Evolutionary conservation across 208 protist species (phyloP).

Genomic region (Trypanosoma boissoni): DNA sequence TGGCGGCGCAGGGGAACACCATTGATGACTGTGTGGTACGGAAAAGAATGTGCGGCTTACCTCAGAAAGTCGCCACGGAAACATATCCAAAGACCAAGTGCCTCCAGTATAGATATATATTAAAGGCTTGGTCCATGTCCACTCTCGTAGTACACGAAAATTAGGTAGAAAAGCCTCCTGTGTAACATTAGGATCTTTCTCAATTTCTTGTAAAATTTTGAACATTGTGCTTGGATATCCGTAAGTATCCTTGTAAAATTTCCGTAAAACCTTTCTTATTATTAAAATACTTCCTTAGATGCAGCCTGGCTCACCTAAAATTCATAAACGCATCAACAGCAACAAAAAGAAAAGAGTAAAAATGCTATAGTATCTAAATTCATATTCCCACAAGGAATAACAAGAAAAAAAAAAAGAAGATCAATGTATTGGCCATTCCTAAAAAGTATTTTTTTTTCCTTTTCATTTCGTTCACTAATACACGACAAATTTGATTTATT

Average conservation of each 20-base stretch:
- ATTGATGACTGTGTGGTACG: background rate
- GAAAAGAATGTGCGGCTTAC: conserved; percentile 28
- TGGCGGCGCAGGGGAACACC: background rate
- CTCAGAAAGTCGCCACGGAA: conserved; percentile 39
- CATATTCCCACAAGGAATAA: too few relatives aligned
- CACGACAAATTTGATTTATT: too few relatives aligned
- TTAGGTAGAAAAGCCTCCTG: conserved; percentile 15
- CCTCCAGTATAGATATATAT: conserved; percentile 27
- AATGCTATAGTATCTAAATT: too few relatives aligned
- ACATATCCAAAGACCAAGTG: conserved; percentile 35
- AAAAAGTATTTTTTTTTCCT: too few relatives aligned
- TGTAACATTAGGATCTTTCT: conserved; percentile 15
- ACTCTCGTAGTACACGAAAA: conserved; percentile 10
- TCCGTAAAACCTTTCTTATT: background rate
- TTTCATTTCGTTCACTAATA: too few relatives aligned
- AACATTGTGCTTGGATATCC: conserved; percentile 3
- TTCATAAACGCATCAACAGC: too few relatives aligned
- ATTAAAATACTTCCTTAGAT: background rate
- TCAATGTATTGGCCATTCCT: too few relatives aligned
- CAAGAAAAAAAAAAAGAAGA: too few relatives aligned
- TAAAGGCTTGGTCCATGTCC: conserved; percentile 16
- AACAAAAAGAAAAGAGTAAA: too few relatives aligned
- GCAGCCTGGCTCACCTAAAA: too few relatives aligned
- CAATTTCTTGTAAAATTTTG: conserved; percentile 14
- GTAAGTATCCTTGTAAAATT: background rate